Evolutionary conservation across 805 yeast genomes (phyloP).

Genomic region (Hanseniaspora jakobsenii): DNA sequence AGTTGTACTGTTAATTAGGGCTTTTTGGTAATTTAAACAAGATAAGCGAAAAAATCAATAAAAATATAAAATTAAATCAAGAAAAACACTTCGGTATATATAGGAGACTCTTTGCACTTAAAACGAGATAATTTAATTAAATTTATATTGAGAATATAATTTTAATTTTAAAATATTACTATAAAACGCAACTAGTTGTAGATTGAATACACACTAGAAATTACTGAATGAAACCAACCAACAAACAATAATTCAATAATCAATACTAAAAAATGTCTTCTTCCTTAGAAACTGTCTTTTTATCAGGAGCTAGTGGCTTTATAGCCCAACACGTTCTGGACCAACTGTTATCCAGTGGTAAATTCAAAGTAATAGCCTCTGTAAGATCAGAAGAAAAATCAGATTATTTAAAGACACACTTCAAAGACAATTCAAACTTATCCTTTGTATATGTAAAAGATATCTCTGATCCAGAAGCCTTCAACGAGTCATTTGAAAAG

Average conservation of each 20-base stretch:
- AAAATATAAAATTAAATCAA: too few relatives aligned
- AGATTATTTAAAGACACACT: slow-evolving; percentile 26
- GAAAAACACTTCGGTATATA: too few relatives aligned
- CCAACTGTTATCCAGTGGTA: slow-evolving; percentile 28
- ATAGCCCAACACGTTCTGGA: slow-evolving; percentile 39
- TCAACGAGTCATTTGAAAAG: slow-evolving; percentile 33
- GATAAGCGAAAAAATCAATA: too few relatives aligned
- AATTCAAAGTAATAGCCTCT: slow-evolving; percentile 38
- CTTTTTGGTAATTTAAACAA: too few relatives aligned
- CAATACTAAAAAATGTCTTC: slow-evolving; percentile 1
- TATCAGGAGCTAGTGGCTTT: slow-evolving; percentile 43
- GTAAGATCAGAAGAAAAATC: slow-evolving; percentile 38
- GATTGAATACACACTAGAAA: too few relatives aligned
- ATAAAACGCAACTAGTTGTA: background rate
- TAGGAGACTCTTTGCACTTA: too few relatives aligned
- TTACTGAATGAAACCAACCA: too few relatives aligned
- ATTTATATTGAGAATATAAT: too few relatives aligned
- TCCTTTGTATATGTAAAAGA: slow-evolving; percentile 29
- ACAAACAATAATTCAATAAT: background rate
- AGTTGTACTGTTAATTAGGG: too few relatives aligned
- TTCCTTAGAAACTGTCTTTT: slow-evolving; percentile 27
- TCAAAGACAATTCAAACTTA: slow-evolving; percentile 22
- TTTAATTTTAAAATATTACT: too few relatives aligned
- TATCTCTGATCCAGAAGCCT: slow-evolving; percentile 31
- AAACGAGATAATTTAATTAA: too few relatives aligned